Conservation (phyloP, 1,284 basidiomycete genomes). For the Pseudozyma thailandica region DNA sequence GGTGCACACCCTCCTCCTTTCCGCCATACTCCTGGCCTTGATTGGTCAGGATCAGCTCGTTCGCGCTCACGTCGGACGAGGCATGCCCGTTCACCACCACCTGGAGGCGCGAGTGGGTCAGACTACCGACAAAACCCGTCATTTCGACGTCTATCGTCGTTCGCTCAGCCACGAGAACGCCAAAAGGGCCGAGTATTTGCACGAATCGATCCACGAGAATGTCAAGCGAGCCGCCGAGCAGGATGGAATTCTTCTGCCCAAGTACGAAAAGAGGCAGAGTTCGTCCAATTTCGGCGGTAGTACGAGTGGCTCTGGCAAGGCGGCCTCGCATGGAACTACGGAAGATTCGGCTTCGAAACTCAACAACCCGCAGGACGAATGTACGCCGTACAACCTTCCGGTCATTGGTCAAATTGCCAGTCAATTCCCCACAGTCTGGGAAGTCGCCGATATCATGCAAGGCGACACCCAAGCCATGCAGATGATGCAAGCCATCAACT, state of each 20-base stretch:
- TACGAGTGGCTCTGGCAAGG: background rate
- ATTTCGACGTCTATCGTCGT: conserved; percentile 5
- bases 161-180: conserved; percentile 6
- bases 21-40: conserved; percentile 11
- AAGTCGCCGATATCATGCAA: background rate
- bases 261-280: conserved; percentile 2
- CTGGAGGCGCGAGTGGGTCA: conserved; percentile 6
- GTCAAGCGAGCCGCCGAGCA: conserved; percentile 6
- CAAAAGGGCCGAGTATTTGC: background rate
- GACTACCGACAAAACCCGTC: conserved; percentile 4
- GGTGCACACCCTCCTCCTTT: conserved; percentile 1
- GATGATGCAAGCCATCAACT: conserved; percentile 54
- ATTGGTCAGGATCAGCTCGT: conserved; percentile 5
- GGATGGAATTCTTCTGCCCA: background rate
- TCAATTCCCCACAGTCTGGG: conserved; percentile 53
- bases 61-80: conserved; percentile 10
- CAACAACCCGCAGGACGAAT: conserved; percentile 22
- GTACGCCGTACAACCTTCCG: conserved; percentile 41
- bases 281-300: background rate
- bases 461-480: conserved; percentile 49
- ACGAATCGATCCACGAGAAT: conserved; percentile 18
- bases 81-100: conserved; percentile 14
- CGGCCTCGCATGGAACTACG: conserved; percentile 16
- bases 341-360: conserved; percentile 29
- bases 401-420: conserved; percentile 26